Base-by-base conservation (phyloP, 2,329 filamentous ascomycete genomes). In the Neurospora crassa region DNA sequence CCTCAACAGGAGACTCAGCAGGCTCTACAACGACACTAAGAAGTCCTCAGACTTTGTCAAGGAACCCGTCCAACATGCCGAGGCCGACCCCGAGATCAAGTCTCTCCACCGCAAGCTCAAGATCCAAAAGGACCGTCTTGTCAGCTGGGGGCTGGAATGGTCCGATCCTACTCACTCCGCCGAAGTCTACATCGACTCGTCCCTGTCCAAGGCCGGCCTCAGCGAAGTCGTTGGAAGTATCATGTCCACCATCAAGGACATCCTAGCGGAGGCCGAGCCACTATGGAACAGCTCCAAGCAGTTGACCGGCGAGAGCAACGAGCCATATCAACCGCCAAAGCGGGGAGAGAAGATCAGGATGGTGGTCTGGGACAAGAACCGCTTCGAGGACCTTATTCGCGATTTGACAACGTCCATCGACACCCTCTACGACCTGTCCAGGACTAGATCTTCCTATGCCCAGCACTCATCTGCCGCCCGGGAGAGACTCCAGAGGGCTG, bases 81-180 rank as follows among this genome's bases (percentile, higher is more conserved):
- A 90, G 77, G 74, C 74, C 69, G 85, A 90, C 78, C 91, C 91
- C 34, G 91, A 93, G 74, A 88, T 92, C 78, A 89, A 90, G 77
- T 86, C 87, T 18, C 83, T 94, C 41, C 90, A 94, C 78, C 89
- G 91, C 74, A 93, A 92, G 79, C 87, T 93, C 74, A 88, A 91
- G 74, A 93, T 94, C 75, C 92, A 94, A 77, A 93, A 92, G 79
- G 91, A 94, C 81, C 86, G 92, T 18, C 84, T 94, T 67, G 89
- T 92, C 72, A 91, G 89, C 72, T 95, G 92, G 92, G 92, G 92
- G 0, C 83, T 93, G 69, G 91, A 93, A 79, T 95, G 92, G 92
- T 92, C 89, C 71, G 91, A 94, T 78, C 89, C 90, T 18, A 87
- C 84, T 74, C 86, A 90, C 77, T 78, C 78, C 16, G 76, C 78